These are phyloP conservation scores for Verbascum thapsus DNA, from an alignment of 257 asterid species.

Conservation along the genomic window DNA sequence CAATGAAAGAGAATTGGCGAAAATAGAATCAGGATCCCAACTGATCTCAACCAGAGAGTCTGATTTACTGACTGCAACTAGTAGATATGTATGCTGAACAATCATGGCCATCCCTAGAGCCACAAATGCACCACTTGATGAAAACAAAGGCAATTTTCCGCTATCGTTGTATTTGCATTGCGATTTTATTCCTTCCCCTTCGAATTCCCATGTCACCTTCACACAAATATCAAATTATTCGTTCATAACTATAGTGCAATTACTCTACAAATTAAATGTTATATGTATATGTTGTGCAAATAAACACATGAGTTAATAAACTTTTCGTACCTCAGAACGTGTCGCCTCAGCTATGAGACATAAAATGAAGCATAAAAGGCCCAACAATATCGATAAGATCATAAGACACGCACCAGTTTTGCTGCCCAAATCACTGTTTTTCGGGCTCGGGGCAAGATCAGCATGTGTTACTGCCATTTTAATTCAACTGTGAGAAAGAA, in stretches of 20 bases:
- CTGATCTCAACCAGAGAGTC: constrained; percentile 42
- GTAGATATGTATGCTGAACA: constrained; percentile 60
- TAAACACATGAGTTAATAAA: too few species aligned
- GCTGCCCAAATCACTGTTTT: constrained; percentile 60
- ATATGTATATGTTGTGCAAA: too few species aligned
- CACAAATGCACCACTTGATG: constrained; percentile 67
- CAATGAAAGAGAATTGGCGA: constrained; percentile 53
- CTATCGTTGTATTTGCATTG: constrained; percentile 60
- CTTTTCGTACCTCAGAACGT: constrained; percentile 68
- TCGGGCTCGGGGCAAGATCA: constrained; percentile 69
- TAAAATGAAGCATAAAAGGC: constrained; percentile 81
- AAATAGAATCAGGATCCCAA: constrained; percentile 59
- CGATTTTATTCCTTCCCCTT: constrained; percentile 31
- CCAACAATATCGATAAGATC: constrained; percentile 63
- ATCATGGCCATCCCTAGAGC: constrained; percentile 75
- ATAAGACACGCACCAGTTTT: constrained; percentile 73
- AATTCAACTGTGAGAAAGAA: not conserved
- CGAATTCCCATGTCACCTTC: constrained; percentile 58
- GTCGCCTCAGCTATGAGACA: constrained; percentile 78
- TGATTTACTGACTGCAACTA: constrained; percentile 61
- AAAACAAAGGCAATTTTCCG: constrained; percentile 64
- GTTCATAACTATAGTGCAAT: too few species aligned
- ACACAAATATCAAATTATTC: not conserved
- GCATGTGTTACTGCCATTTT: constrained; percentile 89
- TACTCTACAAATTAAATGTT: too few species aligned